These are phyloP conservation scores for Jackrogersella multiformis DNA, from an alignment of 495 filamentous ascomycete genomes.

Conservation along the genomic window DNA sequence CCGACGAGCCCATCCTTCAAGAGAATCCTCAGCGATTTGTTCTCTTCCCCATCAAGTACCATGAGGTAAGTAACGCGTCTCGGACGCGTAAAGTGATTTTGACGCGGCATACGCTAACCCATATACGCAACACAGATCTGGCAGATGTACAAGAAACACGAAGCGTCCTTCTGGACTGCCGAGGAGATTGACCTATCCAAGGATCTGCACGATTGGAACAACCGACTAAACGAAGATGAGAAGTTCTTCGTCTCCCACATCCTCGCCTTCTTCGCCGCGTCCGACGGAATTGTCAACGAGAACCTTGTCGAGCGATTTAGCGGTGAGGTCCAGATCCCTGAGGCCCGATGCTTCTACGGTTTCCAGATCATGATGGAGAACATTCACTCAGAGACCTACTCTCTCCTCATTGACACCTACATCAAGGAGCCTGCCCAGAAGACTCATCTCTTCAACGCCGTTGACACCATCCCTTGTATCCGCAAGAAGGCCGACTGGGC, in stretches of 20 bases:
- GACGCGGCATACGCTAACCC: slow-evolving; percentile 57
- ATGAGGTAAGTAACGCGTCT: slow-evolving; percentile 82
- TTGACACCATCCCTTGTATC: slow-evolving; percentile 98
- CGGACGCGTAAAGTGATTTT: slow-evolving; percentile 44
- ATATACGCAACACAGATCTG: slow-evolving; percentile 82
- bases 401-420: slow-evolving; percentile 98
- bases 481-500: slow-evolving; percentile 99
- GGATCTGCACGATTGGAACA: slow-evolving; percentile 99
- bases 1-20: slow-evolving; percentile 88
- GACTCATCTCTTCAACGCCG: slow-evolving; percentile 94
- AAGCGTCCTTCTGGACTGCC: slow-evolving; percentile 99
- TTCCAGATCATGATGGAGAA: slow-evolving; percentile 99
- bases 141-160: slow-evolving; percentile 99
- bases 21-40: slow-evolving; percentile 98
- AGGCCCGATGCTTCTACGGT: slow-evolving; percentile 99
- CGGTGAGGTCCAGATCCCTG: slow-evolving; percentile 94
- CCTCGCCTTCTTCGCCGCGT: slow-evolving; percentile 99
- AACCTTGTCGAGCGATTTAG: slow-evolving; percentile 98
- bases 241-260: slow-evolving; percentile 98
- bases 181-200: slow-evolving; percentile 99
- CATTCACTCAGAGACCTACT: slow-evolving; percentile 99
- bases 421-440: slow-evolving; percentile 98
- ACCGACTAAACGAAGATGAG: slow-evolving; percentile 95
- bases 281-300: slow-evolving; percentile 99
- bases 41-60: slow-evolving; percentile 98